Conservation (phyloP, 192 early-diverging fungal species). For the Backusella tarrabulga region DNA sequence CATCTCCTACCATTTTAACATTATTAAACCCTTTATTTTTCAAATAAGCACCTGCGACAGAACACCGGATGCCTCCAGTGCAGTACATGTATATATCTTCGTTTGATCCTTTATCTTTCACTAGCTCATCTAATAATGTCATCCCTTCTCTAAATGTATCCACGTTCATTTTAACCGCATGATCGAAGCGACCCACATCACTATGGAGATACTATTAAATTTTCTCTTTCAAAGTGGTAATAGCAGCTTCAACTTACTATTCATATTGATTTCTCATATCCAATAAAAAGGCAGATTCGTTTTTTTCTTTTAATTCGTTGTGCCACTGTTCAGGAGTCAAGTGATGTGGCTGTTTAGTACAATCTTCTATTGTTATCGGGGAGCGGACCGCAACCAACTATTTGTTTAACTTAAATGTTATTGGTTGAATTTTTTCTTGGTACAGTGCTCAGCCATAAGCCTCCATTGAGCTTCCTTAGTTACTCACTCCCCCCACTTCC, state of each 20-base stretch:
- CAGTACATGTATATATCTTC: slow-evolving; percentile 79
- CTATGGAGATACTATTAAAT: slow-evolving; percentile 24
- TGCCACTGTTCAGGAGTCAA: slow-evolving; percentile 66
- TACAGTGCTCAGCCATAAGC: neutral
- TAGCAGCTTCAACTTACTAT: slow-evolving; percentile 34
- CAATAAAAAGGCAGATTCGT: slow-evolving; percentile 46
- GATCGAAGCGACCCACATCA: slow-evolving; percentile 66
- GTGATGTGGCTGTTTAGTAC: slow-evolving; percentile 61
- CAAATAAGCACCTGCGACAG: slow-evolving; percentile 69
- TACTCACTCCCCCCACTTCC: neutral
- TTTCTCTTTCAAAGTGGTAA: neutral
- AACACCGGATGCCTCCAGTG: slow-evolving; percentile 78
- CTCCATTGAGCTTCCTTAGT: neutral
- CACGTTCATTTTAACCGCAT: slow-evolving; percentile 63
- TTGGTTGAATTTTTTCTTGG: neutral
- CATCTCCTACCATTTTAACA: slow-evolving; percentile 51
- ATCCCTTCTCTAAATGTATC: slow-evolving; percentile 76
- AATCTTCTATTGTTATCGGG: slow-evolving; percentile 42
- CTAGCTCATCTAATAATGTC: slow-evolving; percentile 48
- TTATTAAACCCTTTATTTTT: slow-evolving; percentile 59
- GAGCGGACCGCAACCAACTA: slow-evolving; percentile 42
- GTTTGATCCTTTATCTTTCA: slow-evolving; percentile 47
- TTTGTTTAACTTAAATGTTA: neutral
- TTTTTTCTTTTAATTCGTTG: slow-evolving; percentile 41
- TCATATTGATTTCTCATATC: slow-evolving; percentile 85